phyloP scores from a whole-genome alignment of 192 early-diverging fungal species.

The Entomortierella lignicola region DNA sequence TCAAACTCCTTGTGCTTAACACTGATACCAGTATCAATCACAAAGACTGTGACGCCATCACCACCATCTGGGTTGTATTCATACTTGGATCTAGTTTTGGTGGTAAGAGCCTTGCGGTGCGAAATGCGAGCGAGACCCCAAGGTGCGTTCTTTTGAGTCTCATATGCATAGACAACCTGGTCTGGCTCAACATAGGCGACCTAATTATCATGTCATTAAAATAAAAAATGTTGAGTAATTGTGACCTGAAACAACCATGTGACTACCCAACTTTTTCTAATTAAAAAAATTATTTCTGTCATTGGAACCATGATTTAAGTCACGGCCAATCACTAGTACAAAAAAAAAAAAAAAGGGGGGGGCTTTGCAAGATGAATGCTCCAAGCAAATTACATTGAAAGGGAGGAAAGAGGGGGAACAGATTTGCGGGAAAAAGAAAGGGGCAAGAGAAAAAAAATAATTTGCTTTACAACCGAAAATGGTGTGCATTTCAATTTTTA shows the following conservation, averaged over 20 bases:
- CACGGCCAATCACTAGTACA: background rate
- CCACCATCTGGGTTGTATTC: conserved; percentile 77
- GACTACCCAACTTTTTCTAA: conserved; percentile 1
- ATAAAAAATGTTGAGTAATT: conserved; percentile 6
- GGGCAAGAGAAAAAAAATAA: conserved; percentile 3
- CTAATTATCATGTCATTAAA: conserved; percentile 40
- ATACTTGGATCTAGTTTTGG: conserved; percentile 77
- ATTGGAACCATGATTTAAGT: background rate
- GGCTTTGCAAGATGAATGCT: too few relatives aligned
- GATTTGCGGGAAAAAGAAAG: conserved; percentile 6
- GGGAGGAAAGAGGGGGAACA: background rate
- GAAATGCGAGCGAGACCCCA: conserved; percentile 91
- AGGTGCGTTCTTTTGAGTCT: conserved; percentile 77
- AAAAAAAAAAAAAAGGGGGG: conserved; percentile 5
- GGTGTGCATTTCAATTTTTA: conserved; percentile 17
- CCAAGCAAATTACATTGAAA: background rate
- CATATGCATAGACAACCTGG: conserved; percentile 77
- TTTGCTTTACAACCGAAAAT: conserved; percentile 17
- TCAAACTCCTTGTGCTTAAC: conserved; percentile 89
- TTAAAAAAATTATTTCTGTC: background rate
- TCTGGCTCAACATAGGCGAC: conserved; percentile 88
- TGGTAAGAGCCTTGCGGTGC: conserved; percentile 72
- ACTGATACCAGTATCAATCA: conserved; percentile 95
- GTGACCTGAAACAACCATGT: background rate
- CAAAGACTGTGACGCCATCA: conserved; percentile 89